Percentiles rank a stretch among this genome's conserved stretches.
phyloP scores from a whole-genome alignment of 441 rosid genomes.

The Pelargonium citronellum region DNA sequence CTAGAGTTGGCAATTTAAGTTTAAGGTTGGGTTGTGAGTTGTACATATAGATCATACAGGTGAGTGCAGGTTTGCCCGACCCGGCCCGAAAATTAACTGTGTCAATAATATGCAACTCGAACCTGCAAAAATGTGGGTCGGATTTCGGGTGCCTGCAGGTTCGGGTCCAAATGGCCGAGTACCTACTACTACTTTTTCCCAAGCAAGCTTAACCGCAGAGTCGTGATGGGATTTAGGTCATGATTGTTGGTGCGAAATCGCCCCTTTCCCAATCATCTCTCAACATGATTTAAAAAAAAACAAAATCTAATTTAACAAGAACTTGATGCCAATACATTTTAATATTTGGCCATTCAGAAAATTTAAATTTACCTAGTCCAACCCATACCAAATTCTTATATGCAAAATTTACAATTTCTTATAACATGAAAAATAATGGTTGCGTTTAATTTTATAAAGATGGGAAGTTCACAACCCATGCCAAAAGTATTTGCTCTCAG shows the following conservation, averaged over 20 bases:
- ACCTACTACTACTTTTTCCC: no score
- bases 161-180: no score
- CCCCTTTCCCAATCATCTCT: slow-evolving; percentile 8
- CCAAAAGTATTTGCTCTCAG: background rate
- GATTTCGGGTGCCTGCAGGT: no score
- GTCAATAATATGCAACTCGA: no score
- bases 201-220: no score
- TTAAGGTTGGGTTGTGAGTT: no score
- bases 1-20: no score
- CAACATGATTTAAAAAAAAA: background rate
- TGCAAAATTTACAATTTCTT: background rate
- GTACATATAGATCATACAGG: no score
- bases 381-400: slow-evolving; percentile 5
- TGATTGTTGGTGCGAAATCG: background rate
- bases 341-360: background rate
- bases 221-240: background rate
- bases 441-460: background rate
- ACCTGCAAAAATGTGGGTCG: no score
- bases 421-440: slow-evolving; percentile 1
- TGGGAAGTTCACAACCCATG: background rate
- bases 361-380: background rate
- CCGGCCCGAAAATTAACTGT: no score
- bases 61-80: no score
- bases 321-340: background rate
- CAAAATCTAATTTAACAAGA: background rate